Evolutionary conservation across 2,329 filamentous ascomycete species (phyloP), one percentile per base, ranked within the genome.

Genomic region (Setomelanomma holmii): DNA sequence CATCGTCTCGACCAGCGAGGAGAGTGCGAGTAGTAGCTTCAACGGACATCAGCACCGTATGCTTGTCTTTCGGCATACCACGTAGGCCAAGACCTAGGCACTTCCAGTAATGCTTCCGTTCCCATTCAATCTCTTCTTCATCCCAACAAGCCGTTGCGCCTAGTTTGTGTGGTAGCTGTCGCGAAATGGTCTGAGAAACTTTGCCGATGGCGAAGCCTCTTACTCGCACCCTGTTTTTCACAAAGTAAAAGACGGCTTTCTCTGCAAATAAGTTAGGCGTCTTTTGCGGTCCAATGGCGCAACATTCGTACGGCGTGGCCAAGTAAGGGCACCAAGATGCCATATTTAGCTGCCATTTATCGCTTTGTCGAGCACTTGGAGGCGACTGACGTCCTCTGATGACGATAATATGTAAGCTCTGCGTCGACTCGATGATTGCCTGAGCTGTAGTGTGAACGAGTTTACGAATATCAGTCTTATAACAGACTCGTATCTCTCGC

Each of bases 311-410:
- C 12, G 40, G 40, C 5, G 40, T 42, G 17, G 40, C 40, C 40
- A 22, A 42, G 12, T 42, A 42, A 14, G 40, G 40, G 21, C 40
- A 42, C 40, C 40, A 42, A 27, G 10, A 42, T 42, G 40, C 19
- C 40, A 42, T 42, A 42, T 23, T 10, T 3, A 42, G 22, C n/a
- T 42, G 40, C 40, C 40, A 42, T 5, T 42, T 22, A 3, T 42
- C 19, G 7, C 22, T 14, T 12, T 16, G 6, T 27, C 12, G 20
- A 42, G 40, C 40, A 42, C 20, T 23, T 42, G 40, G 40, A 11
- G 40, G 40, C n/a, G 20, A 10, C 20, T 42, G 40, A n/a, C 40
- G 40, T 42, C 40, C 40, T 24, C 12, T 42, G 17, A 42, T 42
- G 40, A 27, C 22, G 22, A 42, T 42, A 21, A 24, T 27, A 17